Base-by-base conservation (phyloP, 352 stramenopile genomes). In the Blastocystis sp. region DNA sequence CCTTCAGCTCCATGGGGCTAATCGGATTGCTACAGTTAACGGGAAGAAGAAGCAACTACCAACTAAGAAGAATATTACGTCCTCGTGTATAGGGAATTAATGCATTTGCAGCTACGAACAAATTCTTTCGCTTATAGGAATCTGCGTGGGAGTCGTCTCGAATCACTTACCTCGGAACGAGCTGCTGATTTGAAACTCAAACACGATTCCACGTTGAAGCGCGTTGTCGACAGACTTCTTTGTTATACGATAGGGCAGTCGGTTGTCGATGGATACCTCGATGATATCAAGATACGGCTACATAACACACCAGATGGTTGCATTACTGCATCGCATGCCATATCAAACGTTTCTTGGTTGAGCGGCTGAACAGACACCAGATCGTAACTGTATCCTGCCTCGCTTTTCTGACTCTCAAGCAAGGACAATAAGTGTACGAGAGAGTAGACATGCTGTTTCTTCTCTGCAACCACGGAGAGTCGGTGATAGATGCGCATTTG, bases 261-360 rank as follows among this genome's bases (percentile, higher is more conserved):
- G 44, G 27, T 64, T 51, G 16, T 27, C 48, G 16, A 81, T 34
- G 1, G 49, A 29, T 32, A 81, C 44, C 40, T 81, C 69, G 40
- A 81, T 81, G 69, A 81, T 81, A 42, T 81, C 69, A 51, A 81
- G 61, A 51, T 63, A 64, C 0, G 9, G 16, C 69, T 81, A 65
- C 0, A 34, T 1, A 21, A 36, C 29, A 51, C 21, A 63, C 6
- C 36, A 65, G n/a, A 32, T 64, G 6, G 61, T 16, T 64, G 21
- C 16, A 4, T 21, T 44, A 81, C 27, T 63, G 44, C 6, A 27
- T 42, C 29, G 18, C 44, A 81, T n/a, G 69, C 69, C 16, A 34
- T 24, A 16, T 61, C 46, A 38, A 81, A 81, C 3, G 29, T 24
- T 6, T 81, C 32, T 16, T 51, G 49, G 21, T 63, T 81, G 6